Base-by-base conservation (phyloP, 495 filamentous ascomycete species). In the Parathielavia hyrcaniae region DNA sequence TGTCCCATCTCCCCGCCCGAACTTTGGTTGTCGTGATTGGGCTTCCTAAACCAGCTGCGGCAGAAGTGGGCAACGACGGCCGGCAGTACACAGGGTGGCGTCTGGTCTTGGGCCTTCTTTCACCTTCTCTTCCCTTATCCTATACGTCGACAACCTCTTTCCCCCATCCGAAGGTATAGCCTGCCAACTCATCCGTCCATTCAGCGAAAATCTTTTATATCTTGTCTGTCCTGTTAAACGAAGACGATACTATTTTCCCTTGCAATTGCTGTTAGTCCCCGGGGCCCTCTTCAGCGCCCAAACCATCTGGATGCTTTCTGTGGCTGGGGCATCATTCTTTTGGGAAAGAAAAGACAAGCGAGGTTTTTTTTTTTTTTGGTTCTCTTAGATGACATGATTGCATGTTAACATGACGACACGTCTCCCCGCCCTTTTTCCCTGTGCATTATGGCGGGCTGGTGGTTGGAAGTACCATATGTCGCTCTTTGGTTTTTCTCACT, bases 161-260 rank as follows among this genome's bases (percentile, higher is more conserved):
- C 50, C 23, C 12, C 34, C 34, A 30, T 20, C 35, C 40, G 38
- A 43, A 30, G 50, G 50, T 53, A 53, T 53, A 43, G 23, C 50
- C 49, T 52, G 35, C 35, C 46, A 17, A 26, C 30, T 9, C 23
- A n/a, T 23, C 32, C 32, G 23, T 34, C 30, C 17, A 49, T 49
- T 6, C 44, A 34, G 32, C 45, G 45, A 32, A 47, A 45, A 44
- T 36, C 45, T n/a, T 38, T 16, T 38, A 19, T 55, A 5, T 56
- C 35, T 47, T 3, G 9, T 26, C 19, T 38, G 32, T 47, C 20
- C n/a, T 35, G 35, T 46, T 19, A n/a, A 17, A 41, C 35, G 26
- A 34, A 52, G 50, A 52, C 48, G 12, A 17, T 6, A 20, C 26
- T 13, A n/a, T 34, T 9, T 32, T 49, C 22, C 34, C 3, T 17